phyloP scores from a whole-genome alignment of 164 flowering plant genomes.

The Kingdonia uniflora region DNA sequence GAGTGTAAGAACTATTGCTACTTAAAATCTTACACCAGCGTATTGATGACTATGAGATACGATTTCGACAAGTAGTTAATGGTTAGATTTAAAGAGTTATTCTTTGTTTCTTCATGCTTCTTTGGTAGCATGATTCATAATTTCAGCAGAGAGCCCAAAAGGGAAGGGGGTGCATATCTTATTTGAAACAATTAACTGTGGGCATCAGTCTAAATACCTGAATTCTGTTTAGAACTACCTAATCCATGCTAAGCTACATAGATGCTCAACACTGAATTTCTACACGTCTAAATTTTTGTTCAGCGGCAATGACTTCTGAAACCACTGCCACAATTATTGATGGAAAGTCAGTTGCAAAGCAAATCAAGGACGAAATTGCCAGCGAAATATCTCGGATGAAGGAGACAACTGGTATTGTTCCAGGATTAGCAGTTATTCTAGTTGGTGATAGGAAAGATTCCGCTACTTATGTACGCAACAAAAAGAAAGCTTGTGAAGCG shows the following conservation, averaged over 20 bases:
- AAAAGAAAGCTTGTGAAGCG: constrained; percentile 79
- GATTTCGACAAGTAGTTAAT: too few relatives aligned
- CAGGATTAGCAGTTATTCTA: constrained; percentile 91
- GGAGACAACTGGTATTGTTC: constrained; percentile 63
- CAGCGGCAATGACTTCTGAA: constrained; percentile 36
- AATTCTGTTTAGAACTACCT: background rate
- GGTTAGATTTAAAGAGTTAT: too few relatives aligned
- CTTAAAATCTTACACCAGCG: too few relatives aligned
- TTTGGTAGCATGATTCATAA: too few relatives aligned
- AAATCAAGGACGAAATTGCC: constrained; percentile 62
- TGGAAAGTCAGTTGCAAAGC: constrained; percentile 71
- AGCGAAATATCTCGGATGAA: constrained; percentile 72
- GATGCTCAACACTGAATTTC: background rate
- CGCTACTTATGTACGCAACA: constrained; percentile 83
- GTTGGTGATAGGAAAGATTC: constrained; percentile 94
- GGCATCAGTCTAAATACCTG: too few relatives aligned
- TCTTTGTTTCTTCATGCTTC: too few relatives aligned
- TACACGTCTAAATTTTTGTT: constrained; percentile 3
- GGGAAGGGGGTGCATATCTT: too few relatives aligned
- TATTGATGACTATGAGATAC: too few relatives aligned
- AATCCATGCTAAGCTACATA: background rate
- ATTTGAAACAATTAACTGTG: too few relatives aligned
- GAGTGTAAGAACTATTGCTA: background rate
- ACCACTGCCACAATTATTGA: constrained; percentile 62
- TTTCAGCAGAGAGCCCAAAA: too few relatives aligned